Evolutionary conservation across 208 protist genomes (phyloP).

Genomic region (Crithidia brevicula): DNA sequence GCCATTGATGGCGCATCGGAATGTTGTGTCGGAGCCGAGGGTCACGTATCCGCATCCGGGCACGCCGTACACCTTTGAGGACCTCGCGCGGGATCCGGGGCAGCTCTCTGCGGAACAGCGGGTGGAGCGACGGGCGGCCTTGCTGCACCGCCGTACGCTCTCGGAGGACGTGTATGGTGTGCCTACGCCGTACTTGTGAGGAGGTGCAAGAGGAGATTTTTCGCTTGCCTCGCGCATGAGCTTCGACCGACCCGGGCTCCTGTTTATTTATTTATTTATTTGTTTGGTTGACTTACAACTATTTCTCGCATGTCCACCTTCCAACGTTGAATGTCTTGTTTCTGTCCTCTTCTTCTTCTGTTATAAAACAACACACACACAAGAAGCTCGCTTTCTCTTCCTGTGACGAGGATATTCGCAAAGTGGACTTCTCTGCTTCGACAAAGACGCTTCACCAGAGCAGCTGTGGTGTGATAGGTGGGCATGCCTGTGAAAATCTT

Average conservation of each 20-base stretch:
- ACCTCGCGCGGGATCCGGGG: constrained; percentile 19
- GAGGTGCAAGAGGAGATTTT: neutral
- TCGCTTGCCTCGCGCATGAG: neutral
- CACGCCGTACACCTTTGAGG: constrained; percentile 18
- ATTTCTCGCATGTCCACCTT: too few relatives aligned
- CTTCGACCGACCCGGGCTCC: too few relatives aligned
- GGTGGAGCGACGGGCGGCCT: constrained; percentile 7
- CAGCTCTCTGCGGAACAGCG: constrained; percentile 17
- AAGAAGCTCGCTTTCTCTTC: too few relatives aligned
- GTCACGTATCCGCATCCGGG: constrained; percentile 26
- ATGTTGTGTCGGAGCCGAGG: neutral
- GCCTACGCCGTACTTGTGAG: constrained; percentile 10
- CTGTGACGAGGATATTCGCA: too few relatives aligned
- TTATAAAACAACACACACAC: too few relatives aligned
- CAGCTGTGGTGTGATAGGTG: too few relatives aligned
- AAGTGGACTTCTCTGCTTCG: too few relatives aligned
- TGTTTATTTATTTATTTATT: neutral
- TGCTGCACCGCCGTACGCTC: constrained; percentile 23
- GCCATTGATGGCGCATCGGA: neutral
- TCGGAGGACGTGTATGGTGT: constrained; percentile 25
- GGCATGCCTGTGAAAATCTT: too few relatives aligned
- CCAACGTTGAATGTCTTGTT: too few relatives aligned
- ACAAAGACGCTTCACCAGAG: too few relatives aligned
- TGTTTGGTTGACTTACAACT: too few relatives aligned
- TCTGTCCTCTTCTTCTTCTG: too few relatives aligned